Evolutionary conservation across 345 rosid genomes (phyloP).

Genomic region (Melaleuca alternifolia): DNA sequence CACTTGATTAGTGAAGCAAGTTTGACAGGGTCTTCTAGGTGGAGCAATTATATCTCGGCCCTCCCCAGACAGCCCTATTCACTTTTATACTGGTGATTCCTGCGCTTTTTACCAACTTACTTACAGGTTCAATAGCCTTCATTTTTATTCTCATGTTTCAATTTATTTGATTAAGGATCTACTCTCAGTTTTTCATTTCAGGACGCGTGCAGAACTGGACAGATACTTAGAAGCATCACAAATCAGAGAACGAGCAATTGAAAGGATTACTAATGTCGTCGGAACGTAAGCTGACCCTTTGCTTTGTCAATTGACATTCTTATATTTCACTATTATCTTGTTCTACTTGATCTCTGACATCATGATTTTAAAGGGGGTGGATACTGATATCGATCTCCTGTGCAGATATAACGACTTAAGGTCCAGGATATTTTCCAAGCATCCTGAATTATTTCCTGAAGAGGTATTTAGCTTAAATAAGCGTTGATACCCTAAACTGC

Average conservation of each 20-base stretch:
- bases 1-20: constrained; percentile 93
- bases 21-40: constrained; percentile 56
- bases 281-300: constrained; percentile 56
- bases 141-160: not conserved
- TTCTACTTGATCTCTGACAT: not conserved
- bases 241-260: constrained; percentile 84
- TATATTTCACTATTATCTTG: not conserved
- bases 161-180: constrained; percentile 20
- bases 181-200: constrained; percentile 56
- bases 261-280: constrained; percentile 70
- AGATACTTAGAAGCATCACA: constrained; percentile 94
- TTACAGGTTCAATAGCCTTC: not conserved
- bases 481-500: not conserved
- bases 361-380: not conserved
- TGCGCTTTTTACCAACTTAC: not conserved
- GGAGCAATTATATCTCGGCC: constrained; percentile 84
- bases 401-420: constrained; percentile 74
- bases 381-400: not conserved
- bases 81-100: constrained; percentile 66
- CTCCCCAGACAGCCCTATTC: constrained; percentile 91
- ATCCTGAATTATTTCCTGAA: constrained; percentile 81
- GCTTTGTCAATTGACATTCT: not conserved
- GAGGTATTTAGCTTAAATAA: constrained; percentile 34
- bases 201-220: constrained; percentile 92
- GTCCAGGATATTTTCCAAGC: constrained; percentile 76